phyloP scores from a whole-genome alignment of 2,329 filamentous ascomycete species.

The Penicillium paneum region DNA sequence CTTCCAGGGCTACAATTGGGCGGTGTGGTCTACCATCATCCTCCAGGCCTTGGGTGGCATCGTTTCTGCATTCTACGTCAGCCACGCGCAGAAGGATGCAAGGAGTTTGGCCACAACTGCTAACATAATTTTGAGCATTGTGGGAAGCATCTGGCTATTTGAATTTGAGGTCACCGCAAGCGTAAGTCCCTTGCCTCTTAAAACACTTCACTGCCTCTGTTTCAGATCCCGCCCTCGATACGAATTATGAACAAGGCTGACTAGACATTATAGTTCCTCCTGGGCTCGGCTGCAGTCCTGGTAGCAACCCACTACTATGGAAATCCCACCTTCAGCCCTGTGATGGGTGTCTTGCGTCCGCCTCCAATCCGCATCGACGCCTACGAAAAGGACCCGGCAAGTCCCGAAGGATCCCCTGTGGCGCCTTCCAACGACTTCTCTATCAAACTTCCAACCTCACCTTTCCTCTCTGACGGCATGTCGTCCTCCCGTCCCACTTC shows the following conservation, averaged over 20 bases:
- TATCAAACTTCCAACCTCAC: slow-evolving; percentile 47
- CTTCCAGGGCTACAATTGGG: slow-evolving; percentile 89
- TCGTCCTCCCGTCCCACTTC: slow-evolving; percentile 54
- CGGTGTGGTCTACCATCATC: slow-evolving; percentile 81
- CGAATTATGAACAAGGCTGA: slow-evolving; percentile 4
- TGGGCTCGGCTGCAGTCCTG: slow-evolving; percentile 76
- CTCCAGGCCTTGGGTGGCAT: slow-evolving; percentile 83
- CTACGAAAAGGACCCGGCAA: slow-evolving; percentile 72
- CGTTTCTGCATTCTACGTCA: slow-evolving; percentile 76
- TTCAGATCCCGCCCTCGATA: neutral
- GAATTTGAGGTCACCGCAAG: slow-evolving; percentile 69
- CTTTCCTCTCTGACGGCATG: slow-evolving; percentile 48
- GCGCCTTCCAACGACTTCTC: slow-evolving; percentile 45
- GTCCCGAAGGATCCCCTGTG: slow-evolving; percentile 33
- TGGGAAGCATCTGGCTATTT: slow-evolving; percentile 84
- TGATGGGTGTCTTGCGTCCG: slow-evolving; percentile 52
- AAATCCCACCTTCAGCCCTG: slow-evolving; percentile 43
- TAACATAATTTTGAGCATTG: slow-evolving; percentile 81
- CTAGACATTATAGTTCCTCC: slow-evolving; percentile 62
- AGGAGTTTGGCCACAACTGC: slow-evolving; percentile 94
- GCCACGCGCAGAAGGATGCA: slow-evolving; percentile 82
- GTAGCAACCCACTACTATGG: slow-evolving; percentile 83
- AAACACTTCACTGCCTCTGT: neutral
- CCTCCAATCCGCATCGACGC: slow-evolving; percentile 58
- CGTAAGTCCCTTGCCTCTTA: slow-evolving; percentile 52